These are phyloP conservation scores for Fusarium pseudonygamai DNA, from an alignment of 2,329 filamentous ascomycete species.

Conservation along the genomic window DNA sequence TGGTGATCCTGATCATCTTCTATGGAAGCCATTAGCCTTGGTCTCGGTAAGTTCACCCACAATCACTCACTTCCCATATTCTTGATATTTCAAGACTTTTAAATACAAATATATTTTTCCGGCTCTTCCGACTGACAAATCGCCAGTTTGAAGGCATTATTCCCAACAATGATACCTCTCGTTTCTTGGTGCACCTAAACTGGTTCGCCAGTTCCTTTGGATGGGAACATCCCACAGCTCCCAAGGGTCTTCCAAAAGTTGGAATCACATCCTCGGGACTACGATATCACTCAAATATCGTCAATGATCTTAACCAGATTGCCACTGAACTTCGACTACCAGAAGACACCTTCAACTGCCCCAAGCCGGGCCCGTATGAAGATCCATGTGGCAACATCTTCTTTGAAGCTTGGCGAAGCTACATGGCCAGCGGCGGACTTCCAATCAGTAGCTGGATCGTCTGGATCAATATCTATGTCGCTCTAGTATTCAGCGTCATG, in stretches of 20 bases:
- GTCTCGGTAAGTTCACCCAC: constrained; percentile 36
- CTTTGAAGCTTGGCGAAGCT: constrained; percentile 42
- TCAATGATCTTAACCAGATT: constrained; percentile 34
- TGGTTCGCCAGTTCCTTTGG: constrained; percentile 41
- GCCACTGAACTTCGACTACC: constrained; percentile 36
- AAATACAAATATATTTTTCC: background rate
- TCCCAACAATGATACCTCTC: constrained; percentile 39
- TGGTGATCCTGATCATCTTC: constrained; percentile 23
- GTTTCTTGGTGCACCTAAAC: constrained; percentile 40
- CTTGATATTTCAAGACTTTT: background rate
- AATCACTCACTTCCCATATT: background rate
- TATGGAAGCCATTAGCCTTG: constrained; percentile 38
- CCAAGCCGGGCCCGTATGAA: constrained; percentile 24
- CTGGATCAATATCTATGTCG: constrained; percentile 26
- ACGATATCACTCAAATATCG: constrained; percentile 28
- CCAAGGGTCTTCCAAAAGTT: constrained; percentile 34
- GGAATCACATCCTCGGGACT: constrained; percentile 34
- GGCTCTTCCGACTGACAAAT: constrained; percentile 4
- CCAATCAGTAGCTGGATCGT: constrained; percentile 26
- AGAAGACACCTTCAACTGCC: constrained; percentile 35
- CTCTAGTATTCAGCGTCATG: constrained; percentile 19
- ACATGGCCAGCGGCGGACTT: constrained; percentile 19
- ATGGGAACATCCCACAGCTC: constrained; percentile 42
- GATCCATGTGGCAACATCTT: constrained; percentile 39
- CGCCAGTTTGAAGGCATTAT: constrained; percentile 40